A percentile compares a stretch with the other conserved stretches of the same genome.
These are phyloP conservation scores for Wickerhamomyces sp. DNA, from an alignment of 1,139 yeast genomes.

Conservation along the genomic window DNA sequence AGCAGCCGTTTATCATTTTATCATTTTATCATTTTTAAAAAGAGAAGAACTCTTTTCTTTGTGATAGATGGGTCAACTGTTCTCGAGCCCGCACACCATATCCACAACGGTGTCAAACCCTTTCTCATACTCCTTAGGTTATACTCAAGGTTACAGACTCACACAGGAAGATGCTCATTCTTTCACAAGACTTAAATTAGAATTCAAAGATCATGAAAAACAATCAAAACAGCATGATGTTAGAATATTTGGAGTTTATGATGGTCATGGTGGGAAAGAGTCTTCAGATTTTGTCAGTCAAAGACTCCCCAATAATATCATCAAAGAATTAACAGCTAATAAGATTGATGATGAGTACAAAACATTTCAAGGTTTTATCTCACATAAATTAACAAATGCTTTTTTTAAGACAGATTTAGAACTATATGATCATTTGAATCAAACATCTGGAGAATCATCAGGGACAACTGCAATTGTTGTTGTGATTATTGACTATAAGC, in stretches of 20 bases:
- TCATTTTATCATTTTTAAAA: too few species aligned
- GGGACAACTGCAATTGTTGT: conserved; percentile 69
- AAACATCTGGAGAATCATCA: conserved; percentile 29
- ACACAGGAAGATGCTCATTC: conserved; percentile 76
- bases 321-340: conserved; percentile 26
- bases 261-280: conserved; percentile 74
- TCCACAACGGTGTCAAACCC: conserved; percentile 38
- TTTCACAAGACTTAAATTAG: conserved; percentile 26
- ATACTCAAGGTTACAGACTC: conserved; percentile 76
- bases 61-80: conserved; percentile 59
- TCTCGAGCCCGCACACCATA: conserved; percentile 71
- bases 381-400: conserved; percentile 39
- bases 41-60: too few species aligned
- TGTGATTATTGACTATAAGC: conserved; percentile 41
- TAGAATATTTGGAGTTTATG: conserved; percentile 69
- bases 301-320: conserved; percentile 34
- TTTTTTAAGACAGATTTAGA: conserved; percentile 56
- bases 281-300: conserved; percentile 53
- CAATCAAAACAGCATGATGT: conserved; percentile 28
- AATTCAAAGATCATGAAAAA: conserved; percentile 26
- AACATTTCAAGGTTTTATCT: conserved; percentile 35
- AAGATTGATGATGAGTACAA: conserved; percentile 15
- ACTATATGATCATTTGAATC: conserved; percentile 36
- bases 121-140: conserved; percentile 59
- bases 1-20: too few species aligned